A percentile compares a stretch with the other conserved stretches of the same genome.
These are phyloP conservation scores for Wickerhamomyces strasburgensis DNA, from an alignment of 805 yeast species.

Conservation along the genomic window DNA sequence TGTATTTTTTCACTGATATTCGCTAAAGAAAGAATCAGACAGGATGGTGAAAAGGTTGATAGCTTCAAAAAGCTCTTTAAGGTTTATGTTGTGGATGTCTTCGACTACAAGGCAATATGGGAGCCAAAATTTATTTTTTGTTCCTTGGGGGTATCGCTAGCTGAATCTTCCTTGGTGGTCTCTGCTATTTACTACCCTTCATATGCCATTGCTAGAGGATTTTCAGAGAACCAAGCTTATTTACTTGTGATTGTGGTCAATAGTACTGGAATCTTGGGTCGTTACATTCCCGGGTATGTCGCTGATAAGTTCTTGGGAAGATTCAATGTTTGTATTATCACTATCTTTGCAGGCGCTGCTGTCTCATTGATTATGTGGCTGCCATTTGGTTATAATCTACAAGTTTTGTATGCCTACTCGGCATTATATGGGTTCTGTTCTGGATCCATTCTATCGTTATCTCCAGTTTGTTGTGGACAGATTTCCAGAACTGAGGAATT, in stretches of 20 bases:
- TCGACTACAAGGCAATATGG: conserved; percentile 33
- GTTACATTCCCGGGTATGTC: conserved; percentile 37
- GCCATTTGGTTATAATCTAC: conserved; percentile 32
- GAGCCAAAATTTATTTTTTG: conserved; percentile 41
- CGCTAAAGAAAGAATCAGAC: conserved; percentile 30
- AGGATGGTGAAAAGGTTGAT: conserved; percentile 2
- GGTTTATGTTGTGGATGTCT: conserved; percentile 12
- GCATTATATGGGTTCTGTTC: conserved; percentile 47
- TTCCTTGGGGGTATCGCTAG: conserved; percentile 37
- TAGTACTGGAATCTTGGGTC: conserved; percentile 41
- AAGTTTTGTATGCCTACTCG: conserved; percentile 38
- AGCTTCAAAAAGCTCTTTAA: conserved; percentile 5
- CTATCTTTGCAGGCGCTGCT: conserved; percentile 27
- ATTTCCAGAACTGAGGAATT: conserved; percentile 48
- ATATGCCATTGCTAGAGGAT: conserved; percentile 45
- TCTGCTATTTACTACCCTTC: conserved; percentile 47
- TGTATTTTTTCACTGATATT: conserved; percentile 22
- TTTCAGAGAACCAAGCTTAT: conserved; percentile 39
- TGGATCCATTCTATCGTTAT: conserved; percentile 47
- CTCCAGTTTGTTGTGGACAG: conserved; percentile 56
- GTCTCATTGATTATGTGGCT: conserved; percentile 36
- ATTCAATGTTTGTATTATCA: conserved; percentile 44
- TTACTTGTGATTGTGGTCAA: conserved; percentile 41
- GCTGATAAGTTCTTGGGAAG: conserved; percentile 43
- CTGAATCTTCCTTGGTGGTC: conserved; percentile 28